A percentile compares a stretch with the other conserved stretches of the same genome.
Conservation (phyloP, 1,284 basidiomycete genomes). For the Ustilago hordei region DNA sequence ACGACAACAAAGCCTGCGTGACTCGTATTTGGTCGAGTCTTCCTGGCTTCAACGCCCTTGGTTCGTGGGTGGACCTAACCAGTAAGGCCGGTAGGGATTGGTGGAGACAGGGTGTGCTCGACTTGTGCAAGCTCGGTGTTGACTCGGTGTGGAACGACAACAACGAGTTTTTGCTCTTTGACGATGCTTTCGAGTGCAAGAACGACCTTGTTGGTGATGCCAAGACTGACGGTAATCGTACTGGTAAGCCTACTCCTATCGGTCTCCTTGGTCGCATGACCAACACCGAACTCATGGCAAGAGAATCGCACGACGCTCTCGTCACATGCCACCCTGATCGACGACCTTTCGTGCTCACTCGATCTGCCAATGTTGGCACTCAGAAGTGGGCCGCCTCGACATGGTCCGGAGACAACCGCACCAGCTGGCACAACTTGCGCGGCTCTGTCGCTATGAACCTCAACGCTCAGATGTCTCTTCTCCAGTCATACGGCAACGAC, state of each 20-base stretch:
- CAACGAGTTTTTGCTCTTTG: slow-evolving; percentile 71
- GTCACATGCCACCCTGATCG: slow-evolving; percentile 62
- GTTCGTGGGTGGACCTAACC: slow-evolving; percentile 72
- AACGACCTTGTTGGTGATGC: slow-evolving; percentile 50
- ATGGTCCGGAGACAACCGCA: slow-evolving; percentile 71
- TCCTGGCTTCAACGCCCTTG: slow-evolving; percentile 70
- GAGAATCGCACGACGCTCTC: slow-evolving; percentile 69
- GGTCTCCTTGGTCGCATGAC: slow-evolving; percentile 71
- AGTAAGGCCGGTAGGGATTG: slow-evolving; percentile 69
- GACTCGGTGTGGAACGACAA: slow-evolving; percentile 72
- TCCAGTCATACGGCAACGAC: slow-evolving; percentile 68
- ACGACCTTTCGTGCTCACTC: slow-evolving; percentile 70
- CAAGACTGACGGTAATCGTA: slow-evolving; percentile 39
- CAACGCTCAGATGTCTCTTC: slow-evolving; percentile 69
- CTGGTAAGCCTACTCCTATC: slow-evolving; percentile 44
- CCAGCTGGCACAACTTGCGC: slow-evolving; percentile 71
- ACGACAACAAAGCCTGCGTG: slow-evolving; percentile 64
- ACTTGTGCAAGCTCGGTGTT: slow-evolving; percentile 69
- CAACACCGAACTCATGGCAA: slow-evolving; percentile 71
- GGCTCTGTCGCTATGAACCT: slow-evolving; percentile 69
- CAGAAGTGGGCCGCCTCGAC: slow-evolving; percentile 71
- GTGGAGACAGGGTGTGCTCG: slow-evolving; percentile 71
- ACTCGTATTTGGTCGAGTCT: slow-evolving; percentile 71
- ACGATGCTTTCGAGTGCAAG: slow-evolving; percentile 68
- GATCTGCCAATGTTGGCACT: slow-evolving; percentile 71